phyloP scores from a whole-genome alignment of 2,329 filamentous ascomycete species.

The Ceratocystis lukuohia region DNA sequence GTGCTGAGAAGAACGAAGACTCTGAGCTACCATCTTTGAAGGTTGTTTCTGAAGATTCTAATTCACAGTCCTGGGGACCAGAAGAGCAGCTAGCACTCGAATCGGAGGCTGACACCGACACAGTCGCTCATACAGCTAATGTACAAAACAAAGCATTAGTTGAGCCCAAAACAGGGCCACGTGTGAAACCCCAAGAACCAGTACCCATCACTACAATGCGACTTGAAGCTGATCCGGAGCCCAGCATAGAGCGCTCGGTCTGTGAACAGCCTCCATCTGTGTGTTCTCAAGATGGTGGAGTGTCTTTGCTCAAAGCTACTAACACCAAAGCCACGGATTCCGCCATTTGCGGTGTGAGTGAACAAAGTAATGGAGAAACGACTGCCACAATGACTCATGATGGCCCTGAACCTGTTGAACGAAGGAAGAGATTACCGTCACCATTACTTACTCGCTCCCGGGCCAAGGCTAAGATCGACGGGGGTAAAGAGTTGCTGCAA shows the following conservation, averaged over 20 bases:
- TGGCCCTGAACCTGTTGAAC: not conserved
- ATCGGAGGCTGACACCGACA: not conserved
- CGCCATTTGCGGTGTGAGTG: not conserved
- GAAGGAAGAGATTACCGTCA: not conserved
- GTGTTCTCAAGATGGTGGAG: not conserved
- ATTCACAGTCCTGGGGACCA: slow-evolving; percentile 11
- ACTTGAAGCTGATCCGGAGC: not conserved
- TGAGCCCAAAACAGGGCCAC: not conserved
- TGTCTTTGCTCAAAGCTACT: not conserved
- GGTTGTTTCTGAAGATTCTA: not conserved
- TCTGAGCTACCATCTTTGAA: slow-evolving; percentile 5
- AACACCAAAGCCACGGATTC: not conserved
- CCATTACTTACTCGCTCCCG: slow-evolving; percentile 14
- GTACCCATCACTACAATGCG: not conserved
- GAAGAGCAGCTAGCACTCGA: slow-evolving; percentile 19
- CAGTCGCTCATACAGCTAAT: not conserved
- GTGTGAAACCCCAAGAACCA: not conserved
- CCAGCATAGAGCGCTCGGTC: not conserved
- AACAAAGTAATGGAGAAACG: not conserved
- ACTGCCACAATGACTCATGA: not conserved
- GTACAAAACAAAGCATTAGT: not conserved
- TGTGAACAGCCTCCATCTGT: not conserved
- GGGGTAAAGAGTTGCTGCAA: not conserved
- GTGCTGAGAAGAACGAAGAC: slow-evolving; percentile 14
- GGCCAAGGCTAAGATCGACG: slow-evolving; percentile 1